A percentile compares a stretch with the other conserved stretches of the same genome.
Evolutionary conservation across 2,329 filamentous ascomycete genomes (phyloP).

Genomic region (Claviceps sp.): DNA sequence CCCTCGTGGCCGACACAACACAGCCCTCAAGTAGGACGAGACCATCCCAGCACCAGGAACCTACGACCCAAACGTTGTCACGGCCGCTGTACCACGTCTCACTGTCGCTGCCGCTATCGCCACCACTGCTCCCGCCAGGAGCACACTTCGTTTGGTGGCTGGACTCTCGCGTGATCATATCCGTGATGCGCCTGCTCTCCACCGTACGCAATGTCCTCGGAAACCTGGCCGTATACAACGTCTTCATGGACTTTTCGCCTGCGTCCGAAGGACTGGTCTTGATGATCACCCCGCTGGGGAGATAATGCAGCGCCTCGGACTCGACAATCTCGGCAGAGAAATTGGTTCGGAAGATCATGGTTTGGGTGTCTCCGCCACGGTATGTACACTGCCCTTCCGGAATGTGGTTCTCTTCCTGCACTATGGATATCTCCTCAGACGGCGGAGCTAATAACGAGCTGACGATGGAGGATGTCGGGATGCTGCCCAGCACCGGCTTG

Average conservation of each 20-base stretch:
- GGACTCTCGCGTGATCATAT: constrained; percentile 18
- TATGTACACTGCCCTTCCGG: constrained; percentile 14
- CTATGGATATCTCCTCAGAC: constrained; percentile 4
- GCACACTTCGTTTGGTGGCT: background rate
- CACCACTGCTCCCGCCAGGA: background rate
- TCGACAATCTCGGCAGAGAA: constrained; percentile 15
- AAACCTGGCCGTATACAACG: constrained; percentile 34
- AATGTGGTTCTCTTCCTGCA: background rate
- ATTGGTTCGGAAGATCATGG: constrained; percentile 22
- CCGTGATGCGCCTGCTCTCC: constrained; percentile 32
- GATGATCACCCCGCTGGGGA: constrained; percentile 37
- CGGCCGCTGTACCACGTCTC: constrained; percentile 39
- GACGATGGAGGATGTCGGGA: constrained; percentile 35
- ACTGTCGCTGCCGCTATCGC: background rate
- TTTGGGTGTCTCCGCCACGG: constrained; percentile 16
- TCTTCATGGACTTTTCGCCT: constrained; percentile 22
- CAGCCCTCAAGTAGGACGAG: constrained; percentile 51
- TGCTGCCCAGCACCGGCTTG: constrained; percentile 20
- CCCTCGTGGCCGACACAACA: constrained; percentile 41
- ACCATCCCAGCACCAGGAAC: constrained; percentile 52
- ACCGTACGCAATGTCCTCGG: constrained; percentile 38
- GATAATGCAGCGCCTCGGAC: constrained; percentile 40
- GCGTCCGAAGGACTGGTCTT: constrained; percentile 34
- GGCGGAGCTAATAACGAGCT: constrained; percentile 27
- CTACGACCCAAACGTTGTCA: constrained; percentile 39